Percentiles rank a stretch among this genome's conserved stretches.
Conservation (phyloP, 129 eudicot species). For the Mikania micrantha region DNA sequence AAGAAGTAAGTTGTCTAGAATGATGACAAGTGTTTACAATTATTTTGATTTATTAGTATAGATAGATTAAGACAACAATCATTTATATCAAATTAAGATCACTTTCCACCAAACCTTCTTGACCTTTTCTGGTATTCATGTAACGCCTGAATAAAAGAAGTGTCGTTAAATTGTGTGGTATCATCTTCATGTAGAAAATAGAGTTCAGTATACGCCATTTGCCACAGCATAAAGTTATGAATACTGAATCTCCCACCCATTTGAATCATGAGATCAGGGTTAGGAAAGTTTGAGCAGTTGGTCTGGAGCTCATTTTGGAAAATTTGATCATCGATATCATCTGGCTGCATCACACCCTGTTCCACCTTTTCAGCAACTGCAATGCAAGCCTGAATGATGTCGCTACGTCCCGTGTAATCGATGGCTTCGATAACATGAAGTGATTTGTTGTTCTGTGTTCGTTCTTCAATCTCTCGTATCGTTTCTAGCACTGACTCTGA, state of each 20-base stretch:
- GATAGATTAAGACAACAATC: neutral
- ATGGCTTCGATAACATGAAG: constrained; percentile 9
- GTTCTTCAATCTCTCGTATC: neutral
- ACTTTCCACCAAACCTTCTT: constrained; percentile 18
- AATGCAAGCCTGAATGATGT: neutral
- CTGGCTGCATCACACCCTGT: neutral
- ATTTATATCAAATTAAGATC: neutral
- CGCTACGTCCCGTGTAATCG: constrained; percentile 1
- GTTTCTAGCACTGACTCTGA: neutral
- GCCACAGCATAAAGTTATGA: constrained; percentile 15
- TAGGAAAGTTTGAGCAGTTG: neutral
- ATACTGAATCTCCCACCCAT: neutral
- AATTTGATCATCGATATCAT: neutral
- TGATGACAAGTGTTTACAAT: too few species aligned
- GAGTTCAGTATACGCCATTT: constrained; percentile 7
- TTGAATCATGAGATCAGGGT: constrained; percentile 12
- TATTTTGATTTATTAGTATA: too few species aligned
- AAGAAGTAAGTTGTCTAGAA: too few species aligned
- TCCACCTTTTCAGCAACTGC: constrained; percentile 6
- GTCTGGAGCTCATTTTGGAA: constrained; percentile 13
- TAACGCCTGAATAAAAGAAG: neutral
- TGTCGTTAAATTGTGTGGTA: neutral
- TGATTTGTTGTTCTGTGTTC: constrained; percentile 1
- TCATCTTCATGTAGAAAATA: constrained; percentile 3
- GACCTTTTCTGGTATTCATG: neutral